A percentile compares a stretch with the other conserved stretches of the same genome.
Evolutionary conservation across 208 protist species (phyloP).

Genomic region (Giardia muris): DNA sequence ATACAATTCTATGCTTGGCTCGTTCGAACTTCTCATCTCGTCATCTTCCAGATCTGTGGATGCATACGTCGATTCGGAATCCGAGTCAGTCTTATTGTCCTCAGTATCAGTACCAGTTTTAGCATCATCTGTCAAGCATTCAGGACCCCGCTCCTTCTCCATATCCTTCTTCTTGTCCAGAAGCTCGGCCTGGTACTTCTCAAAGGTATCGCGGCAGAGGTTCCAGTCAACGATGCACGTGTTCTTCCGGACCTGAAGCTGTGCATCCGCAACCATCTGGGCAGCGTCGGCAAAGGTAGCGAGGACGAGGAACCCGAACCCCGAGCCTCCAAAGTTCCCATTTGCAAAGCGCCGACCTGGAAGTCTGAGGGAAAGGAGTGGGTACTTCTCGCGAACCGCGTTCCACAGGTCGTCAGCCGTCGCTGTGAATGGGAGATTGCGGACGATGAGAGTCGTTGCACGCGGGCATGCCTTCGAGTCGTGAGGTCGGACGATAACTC

Average conservation of each 20-base stretch:
- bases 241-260: background rate
- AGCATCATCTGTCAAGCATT: background rate
- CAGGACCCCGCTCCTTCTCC: background rate
- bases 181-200: background rate
- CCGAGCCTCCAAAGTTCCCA: background rate
- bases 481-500: background rate
- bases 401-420: background rate
- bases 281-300: background rate
- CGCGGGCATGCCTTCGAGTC: background rate
- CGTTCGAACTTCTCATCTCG: too few relatives aligned
- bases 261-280: background rate
- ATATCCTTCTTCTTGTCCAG: background rate
- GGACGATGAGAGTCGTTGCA: background rate
- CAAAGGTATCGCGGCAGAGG: background rate
- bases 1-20: background rate
- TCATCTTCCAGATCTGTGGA: too few relatives aligned
- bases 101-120: background rate
- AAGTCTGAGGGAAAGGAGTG: background rate
- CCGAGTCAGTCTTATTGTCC: background rate
- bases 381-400: background rate
- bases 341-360: background rate
- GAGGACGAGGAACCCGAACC: background rate
- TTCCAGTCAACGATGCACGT: background rate
- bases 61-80: background rate
- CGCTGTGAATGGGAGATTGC: background rate